Conservation (phyloP, 371 early-diverging fungal genomes). For the Lichtheimia corymbifera region DNA sequence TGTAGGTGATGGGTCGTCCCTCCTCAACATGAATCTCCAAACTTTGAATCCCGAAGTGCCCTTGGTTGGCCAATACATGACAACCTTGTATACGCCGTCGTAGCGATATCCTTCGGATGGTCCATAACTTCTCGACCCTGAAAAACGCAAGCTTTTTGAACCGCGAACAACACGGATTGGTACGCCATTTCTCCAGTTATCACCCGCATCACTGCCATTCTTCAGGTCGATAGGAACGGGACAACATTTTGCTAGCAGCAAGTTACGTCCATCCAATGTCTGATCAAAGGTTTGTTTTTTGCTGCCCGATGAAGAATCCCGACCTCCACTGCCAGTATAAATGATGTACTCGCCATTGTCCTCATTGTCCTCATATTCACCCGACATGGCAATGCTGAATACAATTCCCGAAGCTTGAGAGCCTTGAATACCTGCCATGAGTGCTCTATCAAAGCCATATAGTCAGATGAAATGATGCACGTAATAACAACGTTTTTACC, state of each 20-base stretch:
- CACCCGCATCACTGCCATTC: constrained; percentile 85
- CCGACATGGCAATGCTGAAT: constrained; percentile 44
- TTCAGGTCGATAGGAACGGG: constrained; percentile 30
- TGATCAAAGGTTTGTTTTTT: constrained; percentile 8
- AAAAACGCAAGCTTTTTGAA: neutral
- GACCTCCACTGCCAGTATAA: constrained; percentile 62
- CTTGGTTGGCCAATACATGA: constrained; percentile 61
- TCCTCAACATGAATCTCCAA: constrained; percentile 59
- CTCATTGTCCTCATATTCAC: constrained; percentile 55
- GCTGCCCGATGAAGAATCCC: constrained; percentile 24
- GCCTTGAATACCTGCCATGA: constrained; percentile 10
- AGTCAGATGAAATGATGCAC: neutral
- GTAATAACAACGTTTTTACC: neutral
- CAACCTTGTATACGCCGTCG: constrained; percentile 69
- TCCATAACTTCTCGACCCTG: neutral
- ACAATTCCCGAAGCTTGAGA: neutral
- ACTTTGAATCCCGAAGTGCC: constrained; percentile 36
- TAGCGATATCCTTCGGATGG: constrained; percentile 59
- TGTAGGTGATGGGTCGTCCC: constrained; percentile 64
- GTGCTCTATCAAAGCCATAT: neutral
- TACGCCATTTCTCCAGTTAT: constrained; percentile 82
- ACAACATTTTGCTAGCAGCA: constrained; percentile 8
- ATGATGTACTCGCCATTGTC: constrained; percentile 60
- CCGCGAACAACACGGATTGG: constrained; percentile 11
- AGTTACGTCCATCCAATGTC: constrained; percentile 1